Evolutionary conservation across 371 early-diverging fungal species (phyloP).

Genomic region (Coemansia sp.): DNA sequence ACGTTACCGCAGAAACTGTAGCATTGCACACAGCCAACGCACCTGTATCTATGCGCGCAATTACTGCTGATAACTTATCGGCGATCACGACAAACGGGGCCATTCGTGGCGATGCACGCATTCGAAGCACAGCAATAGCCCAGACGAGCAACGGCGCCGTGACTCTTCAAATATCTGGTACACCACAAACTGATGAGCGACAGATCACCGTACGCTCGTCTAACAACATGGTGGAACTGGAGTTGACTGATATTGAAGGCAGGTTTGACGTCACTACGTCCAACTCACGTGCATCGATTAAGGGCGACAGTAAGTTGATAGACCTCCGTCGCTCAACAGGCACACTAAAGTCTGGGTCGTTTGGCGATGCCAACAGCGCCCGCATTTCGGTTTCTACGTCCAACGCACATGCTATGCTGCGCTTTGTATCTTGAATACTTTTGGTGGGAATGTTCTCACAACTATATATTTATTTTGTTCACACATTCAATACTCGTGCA

Average conservation of each 20-base stretch:
- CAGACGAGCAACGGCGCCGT: constrained; percentile 10
- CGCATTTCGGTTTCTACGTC: constrained; percentile 4
- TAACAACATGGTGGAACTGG: constrained; percentile 10
- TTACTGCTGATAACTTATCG: not conserved
- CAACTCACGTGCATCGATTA: constrained; percentile 2
- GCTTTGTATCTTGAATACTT: not conserved
- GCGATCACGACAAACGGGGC: constrained; percentile 11
- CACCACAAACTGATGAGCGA: not conserved
- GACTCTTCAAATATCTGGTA: not conserved
- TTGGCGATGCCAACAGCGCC: not conserved
- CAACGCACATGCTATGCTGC: not conserved
- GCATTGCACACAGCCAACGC: constrained; percentile 7
- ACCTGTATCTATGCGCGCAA: not conserved
- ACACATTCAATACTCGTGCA: not conserved
- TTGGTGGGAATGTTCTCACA: constrained; percentile 1
- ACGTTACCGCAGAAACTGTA: not conserved
- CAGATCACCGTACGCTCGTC: constrained; percentile 6
- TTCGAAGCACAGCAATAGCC: not conserved
- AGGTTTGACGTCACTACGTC: constrained; percentile 5
- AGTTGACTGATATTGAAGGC: not conserved
- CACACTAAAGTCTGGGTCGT: not conserved
- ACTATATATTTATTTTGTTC: not conserved
- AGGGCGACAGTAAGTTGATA: not conserved
- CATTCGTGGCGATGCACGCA: constrained; percentile 6
- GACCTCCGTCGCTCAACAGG: not conserved